Evolutionary conservation across 139 green algal species (phyloP).

Genomic region (Picochlorum sp.): DNA sequence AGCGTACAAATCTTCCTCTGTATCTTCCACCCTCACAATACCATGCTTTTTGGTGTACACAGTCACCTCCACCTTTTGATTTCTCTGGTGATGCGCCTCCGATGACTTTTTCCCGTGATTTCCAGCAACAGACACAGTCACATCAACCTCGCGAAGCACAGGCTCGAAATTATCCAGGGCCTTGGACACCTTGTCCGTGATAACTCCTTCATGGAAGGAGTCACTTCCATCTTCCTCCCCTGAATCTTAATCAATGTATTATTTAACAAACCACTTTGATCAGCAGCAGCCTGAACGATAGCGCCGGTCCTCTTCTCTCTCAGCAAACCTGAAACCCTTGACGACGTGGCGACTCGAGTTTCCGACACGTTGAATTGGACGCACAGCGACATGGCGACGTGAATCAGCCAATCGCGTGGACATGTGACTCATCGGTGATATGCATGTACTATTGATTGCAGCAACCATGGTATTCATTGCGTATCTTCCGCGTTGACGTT

Average conservation of each 20-base stretch:
- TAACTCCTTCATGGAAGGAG: slow-evolving; percentile 51
- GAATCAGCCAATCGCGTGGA: too few relatives aligned
- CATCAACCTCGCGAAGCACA: slow-evolving; percentile 43
- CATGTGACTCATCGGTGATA: too few relatives aligned
- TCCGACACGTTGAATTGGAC: too few relatives aligned
- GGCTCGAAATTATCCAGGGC: slow-evolving; percentile 42
- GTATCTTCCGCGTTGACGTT: too few relatives aligned
- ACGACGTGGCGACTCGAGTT: too few relatives aligned
- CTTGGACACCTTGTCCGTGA: slow-evolving; percentile 58
- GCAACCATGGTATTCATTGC: too few relatives aligned
- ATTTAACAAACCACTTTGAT: too few relatives aligned
- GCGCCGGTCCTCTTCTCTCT: background rate
- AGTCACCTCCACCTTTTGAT: slow-evolving; percentile 70
- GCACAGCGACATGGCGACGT: too few relatives aligned
- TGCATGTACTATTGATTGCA: too few relatives aligned
- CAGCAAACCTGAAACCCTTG: too few relatives aligned
- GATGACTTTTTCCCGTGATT: slow-evolving; percentile 35
- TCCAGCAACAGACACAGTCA: background rate
- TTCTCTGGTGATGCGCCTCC: slow-evolving; percentile 34
- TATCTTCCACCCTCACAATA: slow-evolving; percentile 64
- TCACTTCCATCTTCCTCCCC: slow-evolving; percentile 53
- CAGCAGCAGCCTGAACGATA: too few relatives aligned
- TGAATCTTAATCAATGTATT: slow-evolving; percentile 46
- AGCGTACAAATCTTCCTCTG: slow-evolving; percentile 57
- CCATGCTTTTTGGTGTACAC: slow-evolving; percentile 61